Conservation (phyloP, 169 alveolate species). For the Plasmodium cynomolgi region DNA sequence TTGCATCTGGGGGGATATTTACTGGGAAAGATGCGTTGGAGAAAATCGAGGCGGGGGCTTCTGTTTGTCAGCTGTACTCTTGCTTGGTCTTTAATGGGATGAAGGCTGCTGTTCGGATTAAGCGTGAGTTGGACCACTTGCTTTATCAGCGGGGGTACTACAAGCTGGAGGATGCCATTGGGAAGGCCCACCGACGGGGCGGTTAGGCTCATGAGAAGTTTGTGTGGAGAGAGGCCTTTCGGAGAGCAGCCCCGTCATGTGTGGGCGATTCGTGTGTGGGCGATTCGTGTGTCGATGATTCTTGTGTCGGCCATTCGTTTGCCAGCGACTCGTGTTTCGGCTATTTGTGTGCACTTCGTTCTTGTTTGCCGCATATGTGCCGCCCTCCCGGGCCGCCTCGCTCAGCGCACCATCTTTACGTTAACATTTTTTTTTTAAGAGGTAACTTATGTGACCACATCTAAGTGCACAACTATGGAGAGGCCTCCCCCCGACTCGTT, state of each 20-base stretch:
- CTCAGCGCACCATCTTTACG: neutral
- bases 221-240: too few relatives aligned
- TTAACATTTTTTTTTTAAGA: neutral
- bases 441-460: neutral
- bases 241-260: too few relatives aligned
- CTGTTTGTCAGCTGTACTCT: constrained; percentile 87
- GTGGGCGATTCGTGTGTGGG: neutral
- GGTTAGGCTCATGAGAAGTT: neutral
- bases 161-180: constrained; percentile 67
- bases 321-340: too few relatives aligned
- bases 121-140: constrained; percentile 44
- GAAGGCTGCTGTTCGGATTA: constrained; percentile 54
- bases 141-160: constrained; percentile 64
- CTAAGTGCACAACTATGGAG: neutral
- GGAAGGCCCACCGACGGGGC: constrained; percentile 2
- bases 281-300: too few relatives aligned
- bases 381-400: too few relatives aligned
- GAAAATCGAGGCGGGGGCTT: constrained; percentile 91
- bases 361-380: neutral
- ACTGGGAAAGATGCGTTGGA: constrained; percentile 87
- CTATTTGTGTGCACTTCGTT: too few relatives aligned
- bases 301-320: neutral
- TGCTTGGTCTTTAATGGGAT: constrained; percentile 81
- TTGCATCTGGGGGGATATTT: constrained; percentile 92
- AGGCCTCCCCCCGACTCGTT: neutral